Evolutionary conservation across 768 basidiomycete genomes (phyloP).

Genomic region (Hypholoma sublateritium): DNA sequence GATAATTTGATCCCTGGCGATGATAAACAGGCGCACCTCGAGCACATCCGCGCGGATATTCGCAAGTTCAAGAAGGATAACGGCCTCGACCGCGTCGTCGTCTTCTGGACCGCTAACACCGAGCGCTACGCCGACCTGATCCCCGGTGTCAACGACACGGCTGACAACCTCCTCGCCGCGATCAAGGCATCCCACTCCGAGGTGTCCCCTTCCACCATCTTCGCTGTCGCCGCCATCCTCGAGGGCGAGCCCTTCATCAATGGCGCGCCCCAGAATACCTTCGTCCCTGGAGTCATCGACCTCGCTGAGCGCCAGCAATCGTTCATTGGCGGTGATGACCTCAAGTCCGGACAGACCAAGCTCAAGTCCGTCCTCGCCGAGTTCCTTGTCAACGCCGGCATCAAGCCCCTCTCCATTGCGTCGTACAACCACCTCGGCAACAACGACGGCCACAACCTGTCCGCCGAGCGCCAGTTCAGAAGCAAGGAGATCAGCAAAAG

Average conservation of each 20-base stretch:
- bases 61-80: slow-evolving; percentile 87
- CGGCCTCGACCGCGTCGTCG: slow-evolving; percentile 81
- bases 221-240: slow-evolving; percentile 93
- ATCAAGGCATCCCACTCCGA: slow-evolving; percentile 87
- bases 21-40: slow-evolving; percentile 90
- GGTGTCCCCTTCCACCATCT: slow-evolving; percentile 95
- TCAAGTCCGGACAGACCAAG: slow-evolving; percentile 97
- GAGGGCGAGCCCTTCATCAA: slow-evolving; percentile 96
- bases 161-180: slow-evolving; percentile 78
- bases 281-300: slow-evolving; percentile 91
- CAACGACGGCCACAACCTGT: slow-evolving; percentile 94
- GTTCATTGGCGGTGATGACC: slow-evolving; percentile 97
- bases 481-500: slow-evolving; percentile 99
- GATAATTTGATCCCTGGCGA: slow-evolving; percentile 87
- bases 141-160: slow-evolving; percentile 93
- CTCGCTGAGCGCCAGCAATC: slow-evolving; percentile 87
- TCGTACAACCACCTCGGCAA: slow-evolving; percentile 99
- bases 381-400: slow-evolving; percentile 98
- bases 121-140: slow-evolving; percentile 97
- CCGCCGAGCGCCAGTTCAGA: slow-evolving; percentile 90
- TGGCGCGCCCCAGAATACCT: slow-evolving; percentile 98
- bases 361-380: slow-evolving; percentile 97
- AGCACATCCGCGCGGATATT: slow-evolving; percentile 91
- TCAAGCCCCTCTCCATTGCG: slow-evolving; percentile 96
- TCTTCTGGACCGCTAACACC: slow-evolving; percentile 99